phyloP scores from a whole-genome alignment of 441 rosid genomes.

The Rhodomyrtus psidioides region DNA sequence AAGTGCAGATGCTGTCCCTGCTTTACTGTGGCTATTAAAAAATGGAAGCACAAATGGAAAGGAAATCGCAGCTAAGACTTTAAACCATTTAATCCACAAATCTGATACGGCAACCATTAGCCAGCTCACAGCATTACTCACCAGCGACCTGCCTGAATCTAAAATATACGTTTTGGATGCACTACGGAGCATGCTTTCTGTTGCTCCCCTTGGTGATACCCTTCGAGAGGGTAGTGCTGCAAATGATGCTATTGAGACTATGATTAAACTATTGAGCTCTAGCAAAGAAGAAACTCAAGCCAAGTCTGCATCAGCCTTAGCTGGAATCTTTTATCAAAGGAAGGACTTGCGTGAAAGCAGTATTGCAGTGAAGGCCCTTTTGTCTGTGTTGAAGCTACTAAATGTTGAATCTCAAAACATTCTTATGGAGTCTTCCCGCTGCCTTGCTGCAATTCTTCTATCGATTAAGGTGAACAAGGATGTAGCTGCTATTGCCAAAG shows the following conservation, averaged over 20 bases:
- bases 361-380: conserved; percentile 75
- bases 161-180: conserved; percentile 95
- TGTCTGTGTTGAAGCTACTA: conserved; percentile 69
- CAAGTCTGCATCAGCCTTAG: conserved; percentile 88
- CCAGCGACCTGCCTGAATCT: conserved; percentile 97
- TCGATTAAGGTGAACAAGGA: conserved; percentile 92
- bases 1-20: conserved; percentile 99
- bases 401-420: conserved; percentile 75
- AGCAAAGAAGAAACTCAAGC: conserved; percentile 95
- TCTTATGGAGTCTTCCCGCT: conserved; percentile 65
- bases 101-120: conserved; percentile 99
- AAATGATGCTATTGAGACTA: conserved; percentile 96
- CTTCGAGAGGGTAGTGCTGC: conserved; percentile 97
- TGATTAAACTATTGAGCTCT: conserved; percentile 82
- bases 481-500: conserved; percentile 85
- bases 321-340: conserved; percentile 77
- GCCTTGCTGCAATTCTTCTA: conserved; percentile 90
- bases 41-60: conserved; percentile 97
- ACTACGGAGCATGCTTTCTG: conserved; percentile 89
- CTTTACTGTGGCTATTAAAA: conserved; percentile 94
- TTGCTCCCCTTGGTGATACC: conserved; percentile 72
- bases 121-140: conserved; percentile 92
- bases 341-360: conserved; percentile 92
- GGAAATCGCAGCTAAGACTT: conserved; percentile 97
- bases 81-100: conserved; percentile 93